Conservation (phyloP, 495 filamentous ascomycete genomes). For the Xylaria cubensis region DNA sequence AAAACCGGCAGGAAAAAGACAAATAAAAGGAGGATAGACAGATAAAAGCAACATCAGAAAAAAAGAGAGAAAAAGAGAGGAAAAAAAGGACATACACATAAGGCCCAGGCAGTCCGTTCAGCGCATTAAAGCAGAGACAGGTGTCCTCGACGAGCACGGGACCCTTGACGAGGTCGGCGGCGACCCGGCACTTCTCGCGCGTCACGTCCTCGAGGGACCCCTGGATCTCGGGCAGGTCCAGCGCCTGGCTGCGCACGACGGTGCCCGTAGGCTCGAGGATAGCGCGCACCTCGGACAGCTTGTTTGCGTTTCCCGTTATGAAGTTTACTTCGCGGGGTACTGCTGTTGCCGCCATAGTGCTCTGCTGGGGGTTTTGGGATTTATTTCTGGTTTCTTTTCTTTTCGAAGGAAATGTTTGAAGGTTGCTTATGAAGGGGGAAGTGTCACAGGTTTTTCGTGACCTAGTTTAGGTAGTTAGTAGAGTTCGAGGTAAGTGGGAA, state of each 20-base stretch:
- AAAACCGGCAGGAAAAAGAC: constrained; percentile 14
- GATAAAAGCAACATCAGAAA: background rate
- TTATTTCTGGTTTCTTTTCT: background rate
- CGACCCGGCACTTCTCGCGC: constrained; percentile 81
- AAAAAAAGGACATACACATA: constrained; percentile 75
- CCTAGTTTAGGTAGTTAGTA: too few relatives aligned
- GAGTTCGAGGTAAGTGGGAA: background rate
- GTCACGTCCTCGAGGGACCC: constrained; percentile 92
- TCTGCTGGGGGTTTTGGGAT: background rate
- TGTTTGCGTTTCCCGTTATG: constrained; percentile 95
- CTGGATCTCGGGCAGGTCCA: constrained; percentile 90
- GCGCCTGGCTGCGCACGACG: constrained; percentile 70
- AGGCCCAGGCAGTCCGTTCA: constrained; percentile 89
- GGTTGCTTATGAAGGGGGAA: background rate
- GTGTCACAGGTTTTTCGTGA: too few relatives aligned
- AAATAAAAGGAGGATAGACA: background rate
- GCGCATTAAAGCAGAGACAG: constrained; percentile 87
- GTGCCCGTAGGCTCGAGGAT: constrained; percentile 77
- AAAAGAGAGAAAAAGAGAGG: background rate
- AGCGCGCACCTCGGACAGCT: constrained; percentile 83
- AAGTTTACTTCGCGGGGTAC: constrained; percentile 70
- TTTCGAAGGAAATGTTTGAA: background rate
- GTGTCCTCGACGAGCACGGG: constrained; percentile 97
- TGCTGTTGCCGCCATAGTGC: constrained; percentile 19
- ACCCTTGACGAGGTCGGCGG: constrained; percentile 72